These are phyloP conservation scores for Citrus medica DNA, from an alignment of 345 rosid genomes.

Conservation along the genomic window DNA sequence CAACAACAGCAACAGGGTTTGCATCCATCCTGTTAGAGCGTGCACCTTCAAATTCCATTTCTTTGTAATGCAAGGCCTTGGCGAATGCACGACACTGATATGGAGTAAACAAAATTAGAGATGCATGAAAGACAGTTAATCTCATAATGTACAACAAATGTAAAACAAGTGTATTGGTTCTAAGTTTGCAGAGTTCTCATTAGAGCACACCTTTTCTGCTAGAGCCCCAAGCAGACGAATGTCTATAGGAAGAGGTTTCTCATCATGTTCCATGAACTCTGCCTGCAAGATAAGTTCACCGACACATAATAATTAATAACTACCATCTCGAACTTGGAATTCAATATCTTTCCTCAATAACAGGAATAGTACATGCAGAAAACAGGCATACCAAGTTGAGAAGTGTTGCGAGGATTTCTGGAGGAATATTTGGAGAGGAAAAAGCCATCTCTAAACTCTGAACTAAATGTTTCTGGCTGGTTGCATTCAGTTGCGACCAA, in stretches of 20 bases:
- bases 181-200: slow-evolving; percentile 12
- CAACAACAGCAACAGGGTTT: slow-evolving; percentile 95
- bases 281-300: slow-evolving; percentile 54
- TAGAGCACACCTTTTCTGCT: slow-evolving; percentile 81
- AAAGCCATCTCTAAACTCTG: slow-evolving; percentile 97
- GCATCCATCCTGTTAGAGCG: slow-evolving; percentile 85
- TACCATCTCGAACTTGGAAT: not conserved
- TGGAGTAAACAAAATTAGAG: slow-evolving; percentile 5
- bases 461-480: slow-evolving; percentile 89
- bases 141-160: not conserved
- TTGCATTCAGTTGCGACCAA: slow-evolving; percentile 86
- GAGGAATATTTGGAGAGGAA: slow-evolving; percentile 96
- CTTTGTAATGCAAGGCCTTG: slow-evolving; percentile 98
- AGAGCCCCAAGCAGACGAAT: slow-evolving; percentile 98
- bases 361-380: not conserved
- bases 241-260: slow-evolving; percentile 97
- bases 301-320: not conserved
- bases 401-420: slow-evolving; percentile 96
- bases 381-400: slow-evolving; percentile 69
- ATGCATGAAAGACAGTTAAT: not conserved
- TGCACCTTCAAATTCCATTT: slow-evolving; percentile 98
- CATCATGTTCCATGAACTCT: slow-evolving; percentile 99
- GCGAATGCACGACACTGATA: slow-evolving; percentile 94
- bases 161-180: not conserved
- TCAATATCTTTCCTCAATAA: not conserved